These are phyloP conservation scores for Isoetes taiwanensis DNA, from an alignment of 75 land plant species.

Conservation along the genomic window DNA sequence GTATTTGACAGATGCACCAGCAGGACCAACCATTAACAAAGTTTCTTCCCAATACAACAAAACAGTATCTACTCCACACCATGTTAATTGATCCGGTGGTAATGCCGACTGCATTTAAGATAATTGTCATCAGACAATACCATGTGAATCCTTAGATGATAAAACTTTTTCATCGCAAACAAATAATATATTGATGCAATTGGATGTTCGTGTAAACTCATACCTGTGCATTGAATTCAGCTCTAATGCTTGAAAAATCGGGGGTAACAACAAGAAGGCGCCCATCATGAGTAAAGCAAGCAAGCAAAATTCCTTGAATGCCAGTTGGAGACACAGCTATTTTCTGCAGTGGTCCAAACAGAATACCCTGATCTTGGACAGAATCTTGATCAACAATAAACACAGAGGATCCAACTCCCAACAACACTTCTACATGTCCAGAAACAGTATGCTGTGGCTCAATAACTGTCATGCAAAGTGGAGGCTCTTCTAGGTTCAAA, in stretches of 20 bases:
- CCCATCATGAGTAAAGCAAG: constrained; percentile 82
- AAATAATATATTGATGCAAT: neutral
- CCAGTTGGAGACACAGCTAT: constrained; percentile 55
- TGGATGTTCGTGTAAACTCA: neutral
- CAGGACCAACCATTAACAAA: constrained; percentile 85
- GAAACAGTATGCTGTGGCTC: constrained; percentile 72
- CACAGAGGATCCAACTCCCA: constrained; percentile 46
- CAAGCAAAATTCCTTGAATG: constrained; percentile 59
- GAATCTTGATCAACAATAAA: constrained; percentile 61
- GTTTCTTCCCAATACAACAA: constrained; percentile 87
- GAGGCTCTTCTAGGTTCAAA: constrained; percentile 50
- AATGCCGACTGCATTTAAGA: constrained; percentile 61
- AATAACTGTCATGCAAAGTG: constrained; percentile 62
- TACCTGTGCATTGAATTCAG: constrained; percentile 75
- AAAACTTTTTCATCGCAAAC: neutral
- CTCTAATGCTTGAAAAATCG: constrained; percentile 43
- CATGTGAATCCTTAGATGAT: neutral
- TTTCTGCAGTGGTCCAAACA: constrained; percentile 75
- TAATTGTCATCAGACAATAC: neutral
- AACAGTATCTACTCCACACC: constrained; percentile 96
- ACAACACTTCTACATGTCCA: constrained; percentile 70
- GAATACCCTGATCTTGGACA: constrained; percentile 34
- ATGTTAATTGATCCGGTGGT: constrained; percentile 89
- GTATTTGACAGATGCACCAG: constrained; percentile 58
- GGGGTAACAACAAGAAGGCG: constrained; percentile 52